Percentiles rank a stretch among this genome's conserved stretches.
These are phyloP conservation scores for Rhizopus stolonifer DNA, from an alignment of 371 early-diverging fungal species.

Conservation along the genomic window DNA sequence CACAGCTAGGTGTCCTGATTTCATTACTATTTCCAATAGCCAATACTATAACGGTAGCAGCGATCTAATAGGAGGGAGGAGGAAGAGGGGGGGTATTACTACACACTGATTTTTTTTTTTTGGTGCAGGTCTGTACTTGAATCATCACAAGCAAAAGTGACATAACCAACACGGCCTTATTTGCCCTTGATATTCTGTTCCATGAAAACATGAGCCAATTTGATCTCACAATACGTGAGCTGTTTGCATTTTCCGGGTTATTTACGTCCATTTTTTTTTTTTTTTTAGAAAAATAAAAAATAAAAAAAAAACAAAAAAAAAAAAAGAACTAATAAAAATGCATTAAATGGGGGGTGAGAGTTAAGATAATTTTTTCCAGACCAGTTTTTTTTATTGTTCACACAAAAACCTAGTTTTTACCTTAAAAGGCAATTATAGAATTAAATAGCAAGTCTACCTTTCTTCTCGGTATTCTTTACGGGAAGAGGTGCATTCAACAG, in stretches of 20 bases:
- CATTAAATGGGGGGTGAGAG: not conserved
- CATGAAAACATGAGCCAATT: constrained; percentile 24
- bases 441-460: not conserved
- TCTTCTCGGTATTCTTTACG: not conserved
- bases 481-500: not conserved
- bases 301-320: constrained; percentile 1
- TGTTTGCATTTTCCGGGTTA: not conserved
- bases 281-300: constrained; percentile 2
- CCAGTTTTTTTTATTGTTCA: not conserved
- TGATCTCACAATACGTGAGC: constrained; percentile 17
- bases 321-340: not conserved
- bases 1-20: constrained; percentile 18
- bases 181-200: constrained; percentile 24
- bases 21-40: constrained; percentile 22
- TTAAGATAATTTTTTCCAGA: not conserved
- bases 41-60: constrained; percentile 22
- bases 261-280: not conserved
- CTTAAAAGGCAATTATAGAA: not conserved
- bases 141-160: constrained; percentile 12
- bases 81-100: too few relatives aligned
- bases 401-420: not conserved
- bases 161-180: constrained; percentile 19
- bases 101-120: not conserved
- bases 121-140: not conserved
- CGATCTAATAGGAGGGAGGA: constrained; percentile 19